Evolutionary conservation across 495 filamentous ascomycete genomes (phyloP).

Genomic region (Hyaloscypha finlandica): DNA sequence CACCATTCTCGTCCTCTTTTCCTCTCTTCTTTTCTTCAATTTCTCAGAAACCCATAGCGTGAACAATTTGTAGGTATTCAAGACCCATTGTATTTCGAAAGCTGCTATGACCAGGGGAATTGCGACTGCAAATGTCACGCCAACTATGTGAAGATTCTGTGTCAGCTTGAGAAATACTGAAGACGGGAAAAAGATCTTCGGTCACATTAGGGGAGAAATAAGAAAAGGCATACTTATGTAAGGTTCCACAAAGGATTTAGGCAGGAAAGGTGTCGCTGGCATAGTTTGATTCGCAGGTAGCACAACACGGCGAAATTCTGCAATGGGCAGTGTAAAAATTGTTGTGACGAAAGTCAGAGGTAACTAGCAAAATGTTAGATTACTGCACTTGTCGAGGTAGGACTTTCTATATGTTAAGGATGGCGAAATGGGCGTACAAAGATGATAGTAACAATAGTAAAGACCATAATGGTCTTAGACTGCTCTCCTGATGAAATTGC

Average conservation of each 20-base stretch:
- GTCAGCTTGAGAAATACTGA: background rate
- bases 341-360: slow-evolving; percentile 15
- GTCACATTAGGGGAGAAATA: background rate
- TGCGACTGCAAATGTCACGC: slow-evolving; percentile 13
- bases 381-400: background rate
- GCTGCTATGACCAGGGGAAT: slow-evolving; percentile 5
- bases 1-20: background rate
- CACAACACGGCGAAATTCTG: slow-evolving; percentile 3
- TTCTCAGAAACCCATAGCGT: slow-evolving; percentile 1
- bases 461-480: slow-evolving; percentile 17
- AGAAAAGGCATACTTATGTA: background rate
- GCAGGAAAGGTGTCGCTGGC: slow-evolving; percentile 6
- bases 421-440: slow-evolving; percentile 6
- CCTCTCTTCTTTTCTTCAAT: slow-evolving; percentile 3
- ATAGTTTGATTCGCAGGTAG: slow-evolving; percentile 2
- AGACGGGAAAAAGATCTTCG: background rate
- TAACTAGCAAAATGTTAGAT: slow-evolving; percentile 5
- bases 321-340: slow-evolving; percentile 12
- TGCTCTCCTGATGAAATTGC: slow-evolving; percentile 15
- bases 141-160: slow-evolving; percentile 4
- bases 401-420: background rate
- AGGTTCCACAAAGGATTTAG: background rate
- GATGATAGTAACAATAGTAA: slow-evolving; percentile 14
- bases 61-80: slow-evolving; percentile 4
- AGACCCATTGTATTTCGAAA: slow-evolving; percentile 9